Evolutionary conservation across 169 alveolate genomes (phyloP).

Genomic region (Eimeria sp.): DNA sequence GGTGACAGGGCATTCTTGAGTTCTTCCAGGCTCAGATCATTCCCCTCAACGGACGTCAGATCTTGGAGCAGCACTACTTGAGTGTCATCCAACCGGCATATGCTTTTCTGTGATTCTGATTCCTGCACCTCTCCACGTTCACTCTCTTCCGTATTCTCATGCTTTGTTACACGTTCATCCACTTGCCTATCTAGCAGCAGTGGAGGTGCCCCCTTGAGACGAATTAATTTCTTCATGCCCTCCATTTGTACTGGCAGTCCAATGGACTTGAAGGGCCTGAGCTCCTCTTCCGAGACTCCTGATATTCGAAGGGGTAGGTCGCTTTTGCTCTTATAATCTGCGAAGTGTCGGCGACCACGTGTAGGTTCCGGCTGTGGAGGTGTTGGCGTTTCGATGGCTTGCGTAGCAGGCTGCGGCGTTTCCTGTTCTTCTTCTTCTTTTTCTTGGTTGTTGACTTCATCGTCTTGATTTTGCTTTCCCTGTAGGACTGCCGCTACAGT

Average conservation of each 20-base stretch:
- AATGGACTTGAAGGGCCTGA: slow-evolving; percentile 42
- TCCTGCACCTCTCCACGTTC: neutral
- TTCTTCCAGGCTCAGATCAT: slow-evolving; percentile 25
- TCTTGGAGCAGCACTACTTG: slow-evolving; percentile 53
- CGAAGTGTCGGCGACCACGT: slow-evolving; percentile 30
- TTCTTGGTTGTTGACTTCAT: neutral
- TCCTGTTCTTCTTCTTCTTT: neutral
- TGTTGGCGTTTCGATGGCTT: neutral
- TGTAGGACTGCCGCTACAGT: slow-evolving; percentile 31
- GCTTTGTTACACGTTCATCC: neutral
- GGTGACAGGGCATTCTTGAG: slow-evolving; percentile 13
- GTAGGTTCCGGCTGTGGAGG: neutral
- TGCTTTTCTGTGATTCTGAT: neutral
- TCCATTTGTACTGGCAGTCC: slow-evolving; percentile 69
- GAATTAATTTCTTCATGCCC: slow-evolving; percentile 41
- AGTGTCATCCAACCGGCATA: slow-evolving; percentile 22
- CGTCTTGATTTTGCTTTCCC: neutral
- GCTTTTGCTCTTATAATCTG: slow-evolving; percentile 37
- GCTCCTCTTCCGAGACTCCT: slow-evolving; percentile 68
- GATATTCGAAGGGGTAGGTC: slow-evolving; percentile 64
- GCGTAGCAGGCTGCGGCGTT: neutral
- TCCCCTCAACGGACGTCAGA: slow-evolving; percentile 14
- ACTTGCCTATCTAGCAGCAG: slow-evolving; percentile 8
- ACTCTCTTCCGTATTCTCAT: neutral
- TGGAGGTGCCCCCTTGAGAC: slow-evolving; percentile 18